Conservation (phyloP, 768 basidiomycete species). For the Mycena pura region DNA sequence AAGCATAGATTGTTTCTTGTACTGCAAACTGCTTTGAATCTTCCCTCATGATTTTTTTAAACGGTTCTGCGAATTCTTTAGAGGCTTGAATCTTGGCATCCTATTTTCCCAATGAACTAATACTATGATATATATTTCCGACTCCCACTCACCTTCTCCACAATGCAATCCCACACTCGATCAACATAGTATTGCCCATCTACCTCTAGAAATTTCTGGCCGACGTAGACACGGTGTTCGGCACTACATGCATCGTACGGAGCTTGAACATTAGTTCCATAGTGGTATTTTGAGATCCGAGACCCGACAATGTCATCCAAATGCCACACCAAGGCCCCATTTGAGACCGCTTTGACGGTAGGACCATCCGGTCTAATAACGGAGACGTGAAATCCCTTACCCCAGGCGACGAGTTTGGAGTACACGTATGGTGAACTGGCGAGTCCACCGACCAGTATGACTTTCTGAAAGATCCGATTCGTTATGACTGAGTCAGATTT, state of each 20-base stretch:
- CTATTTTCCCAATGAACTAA: background rate
- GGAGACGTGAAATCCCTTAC: slow-evolving; percentile 22
- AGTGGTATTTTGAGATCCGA: slow-evolving; percentile 33
- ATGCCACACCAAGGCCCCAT: slow-evolving; percentile 39
- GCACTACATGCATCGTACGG: slow-evolving; percentile 15
- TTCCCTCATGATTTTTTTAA: background rate
- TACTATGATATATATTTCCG: no score
- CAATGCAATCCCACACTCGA: slow-evolving; percentile 30
- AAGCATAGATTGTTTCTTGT: slow-evolving; percentile 16
- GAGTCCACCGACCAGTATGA: slow-evolving; percentile 39
- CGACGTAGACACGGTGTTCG: no score
- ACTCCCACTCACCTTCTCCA: slow-evolving; percentile 32
- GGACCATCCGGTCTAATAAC: slow-evolving; percentile 33
- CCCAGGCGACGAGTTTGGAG: slow-evolving; percentile 31
- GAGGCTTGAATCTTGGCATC: slow-evolving; percentile 14
- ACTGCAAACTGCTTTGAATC: background rate
- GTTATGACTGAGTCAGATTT: background rate
- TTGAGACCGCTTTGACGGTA: slow-evolving; percentile 36
- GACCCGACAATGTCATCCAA: slow-evolving; percentile 30
- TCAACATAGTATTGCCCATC: slow-evolving; percentile 15
- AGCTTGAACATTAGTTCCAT: slow-evolving; percentile 27
- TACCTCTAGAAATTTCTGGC: no score
- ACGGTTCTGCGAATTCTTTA: background rate
- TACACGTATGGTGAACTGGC: slow-evolving; percentile 36
- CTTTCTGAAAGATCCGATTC: slow-evolving; percentile 30